Conservation (phyloP, 768 basidiomycete genomes). For the Chalciporus pseudorubinellus region DNA sequence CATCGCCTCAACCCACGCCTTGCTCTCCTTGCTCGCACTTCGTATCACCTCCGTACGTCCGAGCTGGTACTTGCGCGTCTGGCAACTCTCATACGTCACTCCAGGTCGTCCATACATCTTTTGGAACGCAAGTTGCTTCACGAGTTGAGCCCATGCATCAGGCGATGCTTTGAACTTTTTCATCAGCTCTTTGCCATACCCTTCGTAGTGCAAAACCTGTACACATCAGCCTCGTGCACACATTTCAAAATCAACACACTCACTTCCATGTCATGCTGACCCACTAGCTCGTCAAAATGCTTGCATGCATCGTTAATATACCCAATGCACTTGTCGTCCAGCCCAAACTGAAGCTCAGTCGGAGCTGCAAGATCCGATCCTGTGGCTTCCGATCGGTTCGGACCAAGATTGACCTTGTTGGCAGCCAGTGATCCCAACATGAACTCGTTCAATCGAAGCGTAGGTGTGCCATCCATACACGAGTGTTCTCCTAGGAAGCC, state of each 20-base stretch:
- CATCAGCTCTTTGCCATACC: constrained; percentile 85
- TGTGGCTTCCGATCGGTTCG: constrained; percentile 37
- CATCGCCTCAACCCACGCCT: constrained; percentile 91
- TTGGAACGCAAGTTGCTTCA: constrained; percentile 94
- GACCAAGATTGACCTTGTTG: constrained; percentile 75
- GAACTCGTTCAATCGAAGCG: constrained; percentile 94
- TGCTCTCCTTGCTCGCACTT: constrained; percentile 76
- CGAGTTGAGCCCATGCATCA: constrained; percentile 93
- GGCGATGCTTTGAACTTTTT: constrained; percentile 83
- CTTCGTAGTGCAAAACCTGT: constrained; percentile 78
- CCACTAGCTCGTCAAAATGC: constrained; percentile 75
- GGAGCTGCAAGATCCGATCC: constrained; percentile 49
- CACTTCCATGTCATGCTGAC: constrained; percentile 76
- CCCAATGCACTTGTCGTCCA: constrained; percentile 51
- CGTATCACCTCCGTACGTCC: constrained; percentile 97
- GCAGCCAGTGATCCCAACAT: constrained; percentile 71
- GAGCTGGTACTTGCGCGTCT: constrained; percentile 87
- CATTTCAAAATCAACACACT: constrained; percentile 16
- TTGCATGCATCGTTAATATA: constrained; percentile 58
- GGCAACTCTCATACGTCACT: constrained; percentile 89
- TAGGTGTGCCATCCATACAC: constrained; percentile 94
- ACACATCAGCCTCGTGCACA: constrained; percentile 10
- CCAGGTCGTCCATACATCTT: constrained; percentile 76
- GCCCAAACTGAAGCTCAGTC: constrained; percentile 66
- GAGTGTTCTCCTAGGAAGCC: constrained; percentile 90